A percentile compares a stretch with the other conserved stretches of the same genome.
Conservation (phyloP, 257 asterid species). For the Leonotis leonurus region DNA sequence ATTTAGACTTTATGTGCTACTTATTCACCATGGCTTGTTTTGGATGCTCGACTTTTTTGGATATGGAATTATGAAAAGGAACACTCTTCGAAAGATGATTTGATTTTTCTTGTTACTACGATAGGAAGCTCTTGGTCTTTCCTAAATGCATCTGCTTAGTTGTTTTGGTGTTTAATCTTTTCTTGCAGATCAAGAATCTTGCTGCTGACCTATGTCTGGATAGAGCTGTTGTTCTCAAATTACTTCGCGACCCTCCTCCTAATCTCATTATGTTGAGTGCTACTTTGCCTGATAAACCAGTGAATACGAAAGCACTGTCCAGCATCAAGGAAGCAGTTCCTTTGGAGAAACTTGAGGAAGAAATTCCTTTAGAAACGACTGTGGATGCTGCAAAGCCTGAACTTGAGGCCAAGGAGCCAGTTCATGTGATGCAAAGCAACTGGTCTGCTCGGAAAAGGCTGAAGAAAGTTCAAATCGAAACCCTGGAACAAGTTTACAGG, state of each 20-base stretch:
- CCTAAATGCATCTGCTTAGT: not conserved
- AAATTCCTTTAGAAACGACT: slow-evolving; percentile 28
- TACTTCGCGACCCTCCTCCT: slow-evolving; percentile 91
- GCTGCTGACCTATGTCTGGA: slow-evolving; percentile 87
- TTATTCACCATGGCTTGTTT: not conserved
- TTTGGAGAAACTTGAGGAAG: slow-evolving; percentile 28
- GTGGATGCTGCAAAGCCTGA: slow-evolving; percentile 24
- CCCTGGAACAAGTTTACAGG: slow-evolving; percentile 70
- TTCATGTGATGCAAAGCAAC: slow-evolving; percentile 71
- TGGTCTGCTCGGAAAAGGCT: slow-evolving; percentile 86
- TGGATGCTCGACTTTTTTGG: not conserved
- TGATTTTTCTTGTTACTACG: not conserved
- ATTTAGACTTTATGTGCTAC: not conserved
- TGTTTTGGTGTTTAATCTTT: slow-evolving; percentile 2
- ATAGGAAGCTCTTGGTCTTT: not conserved
- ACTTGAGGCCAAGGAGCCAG: slow-evolving; percentile 42
- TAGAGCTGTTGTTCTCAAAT: slow-evolving; percentile 64
- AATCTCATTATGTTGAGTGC: slow-evolving; percentile 77
- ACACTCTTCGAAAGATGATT: not conserved
- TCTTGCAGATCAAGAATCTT: slow-evolving; percentile 76
- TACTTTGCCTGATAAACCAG: slow-evolving; percentile 74
- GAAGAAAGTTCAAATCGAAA: slow-evolving; percentile 74
- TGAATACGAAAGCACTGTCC: too few species aligned
- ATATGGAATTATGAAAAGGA: not conserved
- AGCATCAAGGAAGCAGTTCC: slow-evolving; percentile 39